Percentiles rank a stretch among this genome's conserved stretches.
phyloP scores from a whole-genome alignment of 768 basidiomycete species.

The Infundibulicybe gibba region DNA sequence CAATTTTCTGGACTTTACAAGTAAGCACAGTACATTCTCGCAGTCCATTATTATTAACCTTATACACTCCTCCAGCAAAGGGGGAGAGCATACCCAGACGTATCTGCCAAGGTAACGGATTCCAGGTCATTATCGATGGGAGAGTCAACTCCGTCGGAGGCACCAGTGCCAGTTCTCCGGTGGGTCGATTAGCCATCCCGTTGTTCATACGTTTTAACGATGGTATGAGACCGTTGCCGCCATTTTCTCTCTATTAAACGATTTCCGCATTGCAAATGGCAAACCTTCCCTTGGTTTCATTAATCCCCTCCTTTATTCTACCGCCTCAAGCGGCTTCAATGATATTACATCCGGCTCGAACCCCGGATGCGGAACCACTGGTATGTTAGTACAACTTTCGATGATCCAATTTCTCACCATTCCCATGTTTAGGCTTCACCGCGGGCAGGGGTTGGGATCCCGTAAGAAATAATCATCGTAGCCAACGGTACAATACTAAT shows the following conservation, averaged over 20 bases:
- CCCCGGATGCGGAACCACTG: slow-evolving; percentile 57
- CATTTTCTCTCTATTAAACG: slow-evolving; percentile 59
- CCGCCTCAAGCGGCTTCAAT: slow-evolving; percentile 41
- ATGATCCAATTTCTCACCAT: neutral
- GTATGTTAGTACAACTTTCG: slow-evolving; percentile 21
- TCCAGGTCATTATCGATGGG: slow-evolving; percentile 57
- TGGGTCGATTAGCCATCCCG: slow-evolving; percentile 16
- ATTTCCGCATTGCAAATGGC: slow-evolving; percentile 45
- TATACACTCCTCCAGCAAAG: slow-evolving; percentile 27
- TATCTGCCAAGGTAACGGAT: slow-evolving; percentile 53
- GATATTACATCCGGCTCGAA: slow-evolving; percentile 61
- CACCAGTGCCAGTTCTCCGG: slow-evolving; percentile 60
- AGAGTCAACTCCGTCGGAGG: slow-evolving; percentile 38
- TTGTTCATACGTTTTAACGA: neutral
- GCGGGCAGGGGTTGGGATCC: slow-evolving; percentile 51
- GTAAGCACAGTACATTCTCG: slow-evolving; percentile 24
- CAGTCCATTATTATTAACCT: neutral
- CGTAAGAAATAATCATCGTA: slow-evolving; percentile 23
- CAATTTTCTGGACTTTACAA: slow-evolving; percentile 50
- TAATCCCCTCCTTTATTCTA: slow-evolving; percentile 46
- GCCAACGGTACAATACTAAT: neutral
- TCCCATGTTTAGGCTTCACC: slow-evolving; percentile 27
- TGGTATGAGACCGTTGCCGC: slow-evolving; percentile 46
- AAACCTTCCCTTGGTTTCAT: slow-evolving; percentile 55
- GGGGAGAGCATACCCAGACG: slow-evolving; percentile 57